These are phyloP conservation scores for Limonium bicolor DNA, from an alignment of 148 eudicot genomes.

Conservation along the genomic window DNA sequence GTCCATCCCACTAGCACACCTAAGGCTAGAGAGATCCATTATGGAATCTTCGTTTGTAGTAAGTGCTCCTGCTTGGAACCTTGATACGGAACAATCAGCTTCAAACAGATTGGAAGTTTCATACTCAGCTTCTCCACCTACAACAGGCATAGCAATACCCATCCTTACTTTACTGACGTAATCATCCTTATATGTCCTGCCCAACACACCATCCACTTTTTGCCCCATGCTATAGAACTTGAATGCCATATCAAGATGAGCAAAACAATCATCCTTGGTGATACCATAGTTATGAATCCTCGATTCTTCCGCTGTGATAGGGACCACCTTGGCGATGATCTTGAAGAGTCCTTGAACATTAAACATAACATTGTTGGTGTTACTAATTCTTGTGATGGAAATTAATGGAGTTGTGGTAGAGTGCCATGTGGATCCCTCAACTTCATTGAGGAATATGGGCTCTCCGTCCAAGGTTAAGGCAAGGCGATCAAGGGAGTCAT, in stretches of 20 bases:
- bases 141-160: constrained; percentile 51
- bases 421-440: constrained; percentile 33
- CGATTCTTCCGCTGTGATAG: constrained; percentile 47
- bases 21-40: too few species aligned
- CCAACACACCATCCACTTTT: constrained; percentile 61
- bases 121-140: constrained; percentile 61
- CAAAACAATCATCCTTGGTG: constrained; percentile 56
- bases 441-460: constrained; percentile 15
- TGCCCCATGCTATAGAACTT: constrained; percentile 49
- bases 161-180: constrained; percentile 56
- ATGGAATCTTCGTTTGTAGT: too few species aligned
- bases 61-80: constrained; percentile 15
- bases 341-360: constrained; percentile 47
- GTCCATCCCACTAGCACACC: constrained; percentile 30
- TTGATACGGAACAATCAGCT: constrained; percentile 41
- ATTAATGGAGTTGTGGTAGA: constrained; percentile 5
- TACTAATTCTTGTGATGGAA: constrained; percentile 20
- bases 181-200: constrained; percentile 50
- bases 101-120: constrained; percentile 40
- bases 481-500: constrained; percentile 34
- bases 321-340: constrained; percentile 48
- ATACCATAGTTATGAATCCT: constrained; percentile 47
- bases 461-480: constrained; percentile 20
- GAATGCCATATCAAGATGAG: constrained; percentile 71
- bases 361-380: constrained; percentile 38